Evolutionary conservation across 371 early-diverging fungal genomes (phyloP).

Genomic region (Mycotypha africana): DNA sequence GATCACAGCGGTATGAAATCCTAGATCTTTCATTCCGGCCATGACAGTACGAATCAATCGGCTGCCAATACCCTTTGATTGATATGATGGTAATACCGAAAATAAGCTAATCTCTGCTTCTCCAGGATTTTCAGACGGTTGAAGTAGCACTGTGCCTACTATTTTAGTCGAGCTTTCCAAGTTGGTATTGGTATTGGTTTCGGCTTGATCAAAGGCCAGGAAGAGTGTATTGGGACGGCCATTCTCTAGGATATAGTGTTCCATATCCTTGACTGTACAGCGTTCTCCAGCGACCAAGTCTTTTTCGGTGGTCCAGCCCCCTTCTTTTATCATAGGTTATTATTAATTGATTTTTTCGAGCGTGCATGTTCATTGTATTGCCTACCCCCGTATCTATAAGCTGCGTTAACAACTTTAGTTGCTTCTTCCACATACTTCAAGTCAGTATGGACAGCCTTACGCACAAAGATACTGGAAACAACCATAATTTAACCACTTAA

Average conservation of each 20-base stretch:
- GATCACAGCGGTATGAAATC: constrained; percentile 31
- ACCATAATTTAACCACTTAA: constrained; percentile 4
- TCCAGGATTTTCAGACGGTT: background rate
- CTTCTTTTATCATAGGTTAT: too few species aligned
- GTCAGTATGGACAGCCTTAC: constrained; percentile 7
- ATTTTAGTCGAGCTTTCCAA: too few species aligned
- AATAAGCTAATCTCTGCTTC: constrained; percentile 33
- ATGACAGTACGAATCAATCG: constrained; percentile 37
- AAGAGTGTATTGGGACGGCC: constrained; percentile 6
- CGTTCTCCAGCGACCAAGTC: constrained; percentile 11
- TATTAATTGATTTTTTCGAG: too few species aligned
- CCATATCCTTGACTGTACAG: background rate
- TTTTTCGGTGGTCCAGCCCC: constrained; percentile 17
- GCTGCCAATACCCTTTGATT: constrained; percentile 50
- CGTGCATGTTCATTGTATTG: too few species aligned
- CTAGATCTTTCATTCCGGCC: constrained; percentile 21
- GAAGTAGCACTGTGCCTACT: constrained; percentile 29
- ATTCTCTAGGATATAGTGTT: constrained; percentile 1
- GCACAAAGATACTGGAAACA: constrained; percentile 10
- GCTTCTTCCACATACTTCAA: constrained; percentile 1
- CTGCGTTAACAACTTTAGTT: constrained; percentile 10
- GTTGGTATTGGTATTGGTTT: too few species aligned
- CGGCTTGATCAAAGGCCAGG: constrained; percentile 12
- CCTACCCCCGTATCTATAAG: constrained; percentile 17
- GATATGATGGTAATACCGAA: constrained; percentile 38